phyloP scores from a whole-genome alignment of 2,329 filamentous ascomycete species.

The Bertia moriformis region DNA sequence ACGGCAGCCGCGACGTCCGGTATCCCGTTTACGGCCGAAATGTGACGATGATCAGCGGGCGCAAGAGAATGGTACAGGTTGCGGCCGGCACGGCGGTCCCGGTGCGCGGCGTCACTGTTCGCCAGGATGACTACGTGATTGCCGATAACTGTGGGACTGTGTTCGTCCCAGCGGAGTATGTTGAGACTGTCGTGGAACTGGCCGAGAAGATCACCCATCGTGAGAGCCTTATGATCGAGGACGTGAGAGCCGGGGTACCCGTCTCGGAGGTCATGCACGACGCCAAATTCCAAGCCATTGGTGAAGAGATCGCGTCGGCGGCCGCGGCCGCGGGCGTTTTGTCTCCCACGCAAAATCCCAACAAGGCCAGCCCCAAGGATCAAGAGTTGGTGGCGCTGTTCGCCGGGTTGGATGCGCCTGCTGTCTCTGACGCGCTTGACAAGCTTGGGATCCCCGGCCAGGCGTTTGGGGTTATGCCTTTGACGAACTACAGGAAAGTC shows the following conservation, averaged over 20 bases:
- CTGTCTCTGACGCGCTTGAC: constrained; percentile 6
- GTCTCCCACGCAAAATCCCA: no score
- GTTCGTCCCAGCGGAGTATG: constrained; percentile 4
- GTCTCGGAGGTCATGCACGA: constrained; percentile 7
- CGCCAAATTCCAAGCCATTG: constrained; percentile 4
- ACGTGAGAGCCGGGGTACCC: constrained; percentile 3
- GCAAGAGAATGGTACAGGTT: constrained; percentile 13
- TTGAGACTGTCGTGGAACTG: constrained; percentile 5
- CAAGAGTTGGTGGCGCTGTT: constrained; percentile 6
- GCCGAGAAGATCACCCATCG: constrained; percentile 4
- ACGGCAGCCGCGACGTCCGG: constrained; percentile 14
- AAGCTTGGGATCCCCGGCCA: constrained; percentile 7
- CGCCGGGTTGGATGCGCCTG: constrained; percentile 4
- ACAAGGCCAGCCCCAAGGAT: constrained; percentile 2
- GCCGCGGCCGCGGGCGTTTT: no score
- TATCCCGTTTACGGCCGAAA: constrained; percentile 17
- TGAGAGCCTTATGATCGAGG: constrained; percentile 4
- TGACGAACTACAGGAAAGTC: constrained; percentile 11
- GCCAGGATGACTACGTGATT: constrained; percentile 7
- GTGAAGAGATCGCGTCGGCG: no score
- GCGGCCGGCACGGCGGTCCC: constrained; percentile 4
- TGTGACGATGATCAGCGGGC: constrained; percentile 15
- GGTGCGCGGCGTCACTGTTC: constrained; percentile 6
- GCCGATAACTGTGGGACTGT: constrained; percentile 7
- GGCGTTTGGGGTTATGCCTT: constrained; percentile 7